Evolutionary conservation across 2,329 filamentous ascomycete species (phyloP).

Genomic region (Botrytis hyacinthi): DNA sequence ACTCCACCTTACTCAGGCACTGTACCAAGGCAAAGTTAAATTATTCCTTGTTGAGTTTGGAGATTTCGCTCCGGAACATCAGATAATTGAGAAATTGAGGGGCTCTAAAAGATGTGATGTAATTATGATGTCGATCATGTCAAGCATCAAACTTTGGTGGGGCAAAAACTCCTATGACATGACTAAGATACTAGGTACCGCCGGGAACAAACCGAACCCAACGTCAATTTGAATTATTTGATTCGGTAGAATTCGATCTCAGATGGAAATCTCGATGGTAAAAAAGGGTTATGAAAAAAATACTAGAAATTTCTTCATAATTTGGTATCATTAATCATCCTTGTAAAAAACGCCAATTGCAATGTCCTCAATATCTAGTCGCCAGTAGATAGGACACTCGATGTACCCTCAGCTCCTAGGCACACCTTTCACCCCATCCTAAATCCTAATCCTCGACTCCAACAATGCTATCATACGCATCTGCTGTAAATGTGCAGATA

Average conservation of each 20-base stretch:
- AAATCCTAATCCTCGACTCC: conserved; percentile 14
- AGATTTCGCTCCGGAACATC: conserved; percentile 10
- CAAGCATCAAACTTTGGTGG: conserved; percentile 6
- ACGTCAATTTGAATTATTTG: not conserved
- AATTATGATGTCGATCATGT: conserved; percentile 14
- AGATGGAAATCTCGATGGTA: not conserved
- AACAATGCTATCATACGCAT: not conserved
- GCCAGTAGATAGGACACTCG: not conserved
- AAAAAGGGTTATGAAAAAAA: not conserved
- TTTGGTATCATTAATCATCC: conserved; percentile 37
- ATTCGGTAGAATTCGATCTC: not conserved
- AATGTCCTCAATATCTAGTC: conserved; percentile 5
- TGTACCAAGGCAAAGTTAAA: conserved; percentile 1
- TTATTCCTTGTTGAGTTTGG: not conserved
- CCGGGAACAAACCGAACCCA: conserved; percentile 7
- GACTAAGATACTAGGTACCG: not conserved
- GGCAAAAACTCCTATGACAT: not conserved
- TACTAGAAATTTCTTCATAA: conserved; percentile 15
- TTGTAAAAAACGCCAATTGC: conserved; percentile 27
- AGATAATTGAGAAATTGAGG: conserved; percentile 10
- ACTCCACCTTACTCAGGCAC: conserved; percentile 9
- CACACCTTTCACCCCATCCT: not conserved
- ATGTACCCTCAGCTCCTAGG: not conserved
- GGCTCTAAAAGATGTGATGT: conserved; percentile 6
- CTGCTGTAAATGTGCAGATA: not conserved